Evolutionary conservation across 2,329 filamentous ascomycete genomes (phyloP).

Genomic region (Chaetomiaceae sp.): DNA sequence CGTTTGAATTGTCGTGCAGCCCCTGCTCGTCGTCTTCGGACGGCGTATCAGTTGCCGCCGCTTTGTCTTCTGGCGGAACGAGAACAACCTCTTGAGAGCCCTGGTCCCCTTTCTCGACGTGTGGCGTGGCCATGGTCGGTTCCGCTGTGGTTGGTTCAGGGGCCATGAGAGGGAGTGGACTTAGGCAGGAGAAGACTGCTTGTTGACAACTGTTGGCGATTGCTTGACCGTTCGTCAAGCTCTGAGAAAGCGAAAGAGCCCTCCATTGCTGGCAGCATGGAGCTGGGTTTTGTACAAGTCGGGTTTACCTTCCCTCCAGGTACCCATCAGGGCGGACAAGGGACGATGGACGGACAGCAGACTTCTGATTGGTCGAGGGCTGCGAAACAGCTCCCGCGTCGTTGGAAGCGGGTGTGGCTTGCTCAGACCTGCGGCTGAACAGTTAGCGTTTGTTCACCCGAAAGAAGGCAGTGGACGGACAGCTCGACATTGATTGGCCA

Average conservation of each 20-base stretch:
- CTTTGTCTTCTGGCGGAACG: neutral
- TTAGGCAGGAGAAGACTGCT: too few relatives aligned
- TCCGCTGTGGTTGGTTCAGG: neutral
- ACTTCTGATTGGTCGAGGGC: conserved; percentile 11
- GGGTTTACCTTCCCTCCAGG: neutral
- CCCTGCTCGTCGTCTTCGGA: conserved; percentile 10
- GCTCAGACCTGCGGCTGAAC: too few relatives aligned
- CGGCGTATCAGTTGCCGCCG: neutral
- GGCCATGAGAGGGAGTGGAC: too few relatives aligned
- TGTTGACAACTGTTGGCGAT: too few relatives aligned
- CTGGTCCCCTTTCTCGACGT: conserved; percentile 4
- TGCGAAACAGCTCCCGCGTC: neutral
- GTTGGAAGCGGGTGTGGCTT: too few relatives aligned
- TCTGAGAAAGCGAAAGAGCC: neutral
- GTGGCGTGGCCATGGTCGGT: conserved; percentile 2
- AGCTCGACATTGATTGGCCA: conserved; percentile 1
- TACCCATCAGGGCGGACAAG: neutral
- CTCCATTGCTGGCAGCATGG: neutral
- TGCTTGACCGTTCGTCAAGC: neutral
- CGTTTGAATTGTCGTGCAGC: conserved; percentile 30
- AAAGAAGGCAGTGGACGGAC: neutral
- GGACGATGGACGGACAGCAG: conserved; percentile 18
- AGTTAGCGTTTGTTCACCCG: too few relatives aligned
- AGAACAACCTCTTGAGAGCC: conserved; percentile 4
- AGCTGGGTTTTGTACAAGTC: conserved; percentile 1